phyloP scores from a whole-genome alignment of 2,329 filamentous ascomycete genomes.

The Arthrobotrys sphaeroides region DNA sequence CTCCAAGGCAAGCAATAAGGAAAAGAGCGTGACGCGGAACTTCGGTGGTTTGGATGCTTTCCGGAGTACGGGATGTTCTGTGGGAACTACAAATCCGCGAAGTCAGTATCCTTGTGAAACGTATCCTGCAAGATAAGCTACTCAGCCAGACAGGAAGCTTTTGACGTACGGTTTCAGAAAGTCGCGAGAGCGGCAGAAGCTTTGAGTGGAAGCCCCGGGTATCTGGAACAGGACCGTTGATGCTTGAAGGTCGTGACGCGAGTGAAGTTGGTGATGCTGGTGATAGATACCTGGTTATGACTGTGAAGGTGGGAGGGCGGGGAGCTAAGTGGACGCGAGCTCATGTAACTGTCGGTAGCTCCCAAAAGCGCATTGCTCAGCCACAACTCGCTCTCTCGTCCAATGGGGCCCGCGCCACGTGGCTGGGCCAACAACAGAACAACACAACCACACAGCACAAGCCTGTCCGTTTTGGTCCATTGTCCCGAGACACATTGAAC shows the following conservation, averaged over 20 bases:
- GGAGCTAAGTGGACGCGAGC: not conserved
- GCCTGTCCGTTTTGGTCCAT: no score
- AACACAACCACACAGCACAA: no score
- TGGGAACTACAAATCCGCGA: not conserved
- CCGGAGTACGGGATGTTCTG: not conserved
- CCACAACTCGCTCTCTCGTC: not conserved
- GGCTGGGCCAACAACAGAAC: not conserved
- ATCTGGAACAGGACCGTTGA: not conserved
- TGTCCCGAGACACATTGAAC: no score
- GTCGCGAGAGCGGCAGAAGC: not conserved
- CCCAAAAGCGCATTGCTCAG: not conserved
- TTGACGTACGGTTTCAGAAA: not conserved
- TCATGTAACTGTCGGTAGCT: not conserved
- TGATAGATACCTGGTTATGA: not conserved
- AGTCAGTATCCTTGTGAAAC: not conserved
- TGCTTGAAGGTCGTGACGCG: not conserved
- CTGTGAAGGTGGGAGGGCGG: constrained; percentile 7
- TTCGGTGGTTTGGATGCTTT: not conserved
- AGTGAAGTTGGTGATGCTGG: not conserved
- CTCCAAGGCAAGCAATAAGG: not conserved
- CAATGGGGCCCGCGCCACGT: no score
- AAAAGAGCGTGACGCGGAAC: not conserved
- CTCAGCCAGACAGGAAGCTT: not conserved
- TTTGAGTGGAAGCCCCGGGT: not conserved
- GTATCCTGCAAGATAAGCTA: not conserved